Conservation (phyloP, 2,329 filamentous ascomycete genomes). For the Lasiodiplodia theobromae region DNA sequence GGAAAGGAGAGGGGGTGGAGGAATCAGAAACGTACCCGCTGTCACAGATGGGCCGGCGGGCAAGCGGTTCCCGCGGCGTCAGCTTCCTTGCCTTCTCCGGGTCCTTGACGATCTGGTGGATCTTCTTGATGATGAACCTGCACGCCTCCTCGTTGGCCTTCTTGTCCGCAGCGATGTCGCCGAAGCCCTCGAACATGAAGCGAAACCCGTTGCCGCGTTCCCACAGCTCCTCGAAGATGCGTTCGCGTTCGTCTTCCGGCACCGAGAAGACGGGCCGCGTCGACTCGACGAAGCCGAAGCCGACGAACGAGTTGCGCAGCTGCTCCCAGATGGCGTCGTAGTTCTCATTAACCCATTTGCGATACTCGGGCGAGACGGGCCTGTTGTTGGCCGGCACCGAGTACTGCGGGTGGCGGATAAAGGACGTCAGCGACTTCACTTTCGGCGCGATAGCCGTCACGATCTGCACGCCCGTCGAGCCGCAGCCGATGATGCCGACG, state of each 20-base stretch:
- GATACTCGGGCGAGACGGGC: conserved; percentile 37
- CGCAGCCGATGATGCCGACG: conserved; percentile 40
- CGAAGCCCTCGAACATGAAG: conserved; percentile 41
- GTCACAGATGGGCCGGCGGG: conserved; percentile 32
- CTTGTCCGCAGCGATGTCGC: conserved; percentile 35
- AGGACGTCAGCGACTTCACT: conserved; percentile 34
- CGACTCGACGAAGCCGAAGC: conserved; percentile 43
- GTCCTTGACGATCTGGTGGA: conserved; percentile 35
- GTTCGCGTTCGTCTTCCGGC: conserved; percentile 30
- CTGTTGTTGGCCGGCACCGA: conserved; percentile 44
- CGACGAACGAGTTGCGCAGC: conserved; percentile 40
- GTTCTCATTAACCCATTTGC: conserved; percentile 41
- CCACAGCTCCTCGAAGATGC: conserved; percentile 31
- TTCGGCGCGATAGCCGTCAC: conserved; percentile 38
- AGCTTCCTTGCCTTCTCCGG: conserved; percentile 33
- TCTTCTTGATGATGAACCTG: conserved; percentile 37
- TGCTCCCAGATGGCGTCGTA: conserved; percentile 45
- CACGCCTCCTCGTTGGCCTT: conserved; percentile 39
- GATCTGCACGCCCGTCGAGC: conserved; percentile 41
- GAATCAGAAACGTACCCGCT: conserved; percentile 29
- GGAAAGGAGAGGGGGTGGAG: no score
- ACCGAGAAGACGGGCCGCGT: conserved; percentile 16
- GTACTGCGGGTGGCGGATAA: conserved; percentile 45
- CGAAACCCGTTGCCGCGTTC: conserved; percentile 38
- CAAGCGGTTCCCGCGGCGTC: conserved; percentile 31